These are phyloP conservation scores for Pseudopyrenochaeta lycopersici DNA, from an alignment of 2,329 filamentous ascomycete genomes.

Conservation along the genomic window DNA sequence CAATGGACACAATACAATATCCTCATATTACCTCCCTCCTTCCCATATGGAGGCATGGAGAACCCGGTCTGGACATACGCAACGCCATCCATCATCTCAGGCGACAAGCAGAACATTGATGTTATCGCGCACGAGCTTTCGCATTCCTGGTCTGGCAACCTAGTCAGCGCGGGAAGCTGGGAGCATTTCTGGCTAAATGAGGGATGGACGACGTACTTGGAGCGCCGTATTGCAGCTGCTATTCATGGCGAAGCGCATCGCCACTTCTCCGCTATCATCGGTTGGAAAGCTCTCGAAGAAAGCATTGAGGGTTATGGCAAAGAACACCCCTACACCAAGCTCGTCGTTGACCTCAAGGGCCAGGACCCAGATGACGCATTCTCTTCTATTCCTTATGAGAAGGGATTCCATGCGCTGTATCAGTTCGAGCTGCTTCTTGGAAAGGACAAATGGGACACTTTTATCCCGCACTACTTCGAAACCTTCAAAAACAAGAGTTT, in stretches of 20 bases:
- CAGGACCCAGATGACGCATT: slow-evolving; percentile 97
- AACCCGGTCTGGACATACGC: slow-evolving; percentile 96
- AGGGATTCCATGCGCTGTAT: slow-evolving; percentile 94
- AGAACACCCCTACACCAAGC: slow-evolving; percentile 91
- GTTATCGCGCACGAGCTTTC: slow-evolving; percentile 89
- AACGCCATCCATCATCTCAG: slow-evolving; percentile 92
- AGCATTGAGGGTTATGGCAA: slow-evolving; percentile 79
- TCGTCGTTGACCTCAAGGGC: slow-evolving; percentile 85
- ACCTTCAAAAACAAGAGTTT: slow-evolving; percentile 86
- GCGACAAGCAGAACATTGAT: slow-evolving; percentile 84
- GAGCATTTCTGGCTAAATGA: slow-evolving; percentile 78
- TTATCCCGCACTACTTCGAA: slow-evolving; percentile 94
- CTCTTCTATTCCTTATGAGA: slow-evolving; percentile 91
- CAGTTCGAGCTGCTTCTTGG: slow-evolving; percentile 87
- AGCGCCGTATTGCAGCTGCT: slow-evolving; percentile 80
- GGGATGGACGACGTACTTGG: slow-evolving; percentile 95
- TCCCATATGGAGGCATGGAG: slow-evolving; percentile 71
- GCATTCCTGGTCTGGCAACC: slow-evolving; percentile 87
- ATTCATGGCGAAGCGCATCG: slow-evolving; percentile 86
- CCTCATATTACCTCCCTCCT: slow-evolving; percentile 86
- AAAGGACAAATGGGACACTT: slow-evolving; percentile 88
- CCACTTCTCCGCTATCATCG: slow-evolving; percentile 94
- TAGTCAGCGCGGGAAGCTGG: slow-evolving; percentile 81
- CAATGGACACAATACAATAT: slow-evolving; percentile 96
- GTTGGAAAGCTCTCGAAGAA: slow-evolving; percentile 89